phyloP scores from a whole-genome alignment of 1,284 basidiomycete species.

The Malassezia brasiliensis region DNA sequence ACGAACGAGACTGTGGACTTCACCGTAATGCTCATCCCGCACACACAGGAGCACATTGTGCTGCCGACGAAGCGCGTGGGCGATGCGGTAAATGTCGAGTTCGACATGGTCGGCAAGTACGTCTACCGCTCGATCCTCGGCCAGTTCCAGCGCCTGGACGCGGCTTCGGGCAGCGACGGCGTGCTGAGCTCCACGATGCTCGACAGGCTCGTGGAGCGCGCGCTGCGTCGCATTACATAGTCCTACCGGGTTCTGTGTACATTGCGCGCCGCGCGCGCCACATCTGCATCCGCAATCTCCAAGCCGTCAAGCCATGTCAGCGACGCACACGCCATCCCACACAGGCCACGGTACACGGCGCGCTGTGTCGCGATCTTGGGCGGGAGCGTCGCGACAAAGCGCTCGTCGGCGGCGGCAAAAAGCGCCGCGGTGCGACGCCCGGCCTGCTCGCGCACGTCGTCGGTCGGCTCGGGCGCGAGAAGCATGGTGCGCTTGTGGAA shows the following conservation, averaged over 20 bases:
- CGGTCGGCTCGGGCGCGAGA: constrained; percentile 11
- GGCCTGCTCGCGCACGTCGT: neutral
- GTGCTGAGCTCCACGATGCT: constrained; percentile 24
- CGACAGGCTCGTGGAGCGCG: constrained; percentile 26
- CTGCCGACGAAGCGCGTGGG: constrained; percentile 40
- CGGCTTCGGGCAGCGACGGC: neutral
- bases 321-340: constrained; percentile 41
- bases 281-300: constrained; percentile 28
- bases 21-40: constrained; percentile 47
- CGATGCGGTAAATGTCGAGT: constrained; percentile 43
- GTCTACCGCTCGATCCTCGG: constrained; percentile 26
- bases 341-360: constrained; percentile 35
- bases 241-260: constrained; percentile 13
- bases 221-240: neutral
- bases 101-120: constrained; percentile 48
- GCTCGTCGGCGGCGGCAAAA: constrained; percentile 28
- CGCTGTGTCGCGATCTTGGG: constrained; percentile 22
- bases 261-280: constrained; percentile 27
- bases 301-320: constrained; percentile 43
- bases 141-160: constrained; percentile 8
- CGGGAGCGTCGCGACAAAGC: constrained; percentile 37
- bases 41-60: constrained; percentile 45
- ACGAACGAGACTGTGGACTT: constrained; percentile 41
- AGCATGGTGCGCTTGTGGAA: constrained; percentile 38
- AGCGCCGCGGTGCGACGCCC: constrained; percentile 21